Evolutionary conservation across 768 basidiomycete genomes (phyloP).

Genomic region (Austroboletus festivus): DNA sequence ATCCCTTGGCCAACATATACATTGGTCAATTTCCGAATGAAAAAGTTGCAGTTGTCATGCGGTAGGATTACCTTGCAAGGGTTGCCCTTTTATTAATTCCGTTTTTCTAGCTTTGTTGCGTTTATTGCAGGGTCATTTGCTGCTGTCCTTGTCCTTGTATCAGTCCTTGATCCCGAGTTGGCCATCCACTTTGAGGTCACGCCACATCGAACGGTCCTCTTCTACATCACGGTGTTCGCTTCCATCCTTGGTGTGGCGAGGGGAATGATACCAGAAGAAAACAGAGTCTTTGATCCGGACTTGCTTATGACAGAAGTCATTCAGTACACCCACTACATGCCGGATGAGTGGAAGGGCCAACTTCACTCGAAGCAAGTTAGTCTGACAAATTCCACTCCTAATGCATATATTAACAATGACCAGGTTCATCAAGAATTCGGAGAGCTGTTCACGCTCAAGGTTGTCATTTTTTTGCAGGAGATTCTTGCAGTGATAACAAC

Average conservation of each 20-base stretch:
- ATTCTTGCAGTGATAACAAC: constrained; percentile 88
- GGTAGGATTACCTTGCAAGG: constrained; percentile 47
- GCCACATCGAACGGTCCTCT: constrained; percentile 86
- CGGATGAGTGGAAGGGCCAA: constrained; percentile 84
- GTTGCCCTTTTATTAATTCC: background rate
- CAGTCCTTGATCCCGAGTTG: constrained; percentile 89
- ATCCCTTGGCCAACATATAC: constrained; percentile 89
- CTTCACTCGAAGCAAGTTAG: constrained; percentile 84
- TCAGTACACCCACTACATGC: constrained; percentile 94
- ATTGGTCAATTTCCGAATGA: constrained; percentile 98
- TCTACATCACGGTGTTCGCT: constrained; percentile 88
- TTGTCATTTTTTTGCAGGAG: constrained; percentile 83
- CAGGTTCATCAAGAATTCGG: constrained; percentile 92
- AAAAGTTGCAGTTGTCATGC: constrained; percentile 83
- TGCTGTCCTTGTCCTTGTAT: constrained; percentile 88
- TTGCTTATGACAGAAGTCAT: constrained; percentile 89
- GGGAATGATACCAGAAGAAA: constrained; percentile 95
- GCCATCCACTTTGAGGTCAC: constrained; percentile 95
- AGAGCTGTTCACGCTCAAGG: constrained; percentile 90
- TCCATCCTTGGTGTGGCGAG: constrained; percentile 84
- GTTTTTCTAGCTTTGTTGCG: constrained; percentile 75
- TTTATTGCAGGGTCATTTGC: constrained; percentile 97
- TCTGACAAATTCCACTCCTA: background rate
- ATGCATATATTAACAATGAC: background rate
- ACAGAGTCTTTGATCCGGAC: constrained; percentile 91